phyloP scores from a whole-genome alignment of 106 monocot species.

The Phalaenopsis aphrodite region DNA sequence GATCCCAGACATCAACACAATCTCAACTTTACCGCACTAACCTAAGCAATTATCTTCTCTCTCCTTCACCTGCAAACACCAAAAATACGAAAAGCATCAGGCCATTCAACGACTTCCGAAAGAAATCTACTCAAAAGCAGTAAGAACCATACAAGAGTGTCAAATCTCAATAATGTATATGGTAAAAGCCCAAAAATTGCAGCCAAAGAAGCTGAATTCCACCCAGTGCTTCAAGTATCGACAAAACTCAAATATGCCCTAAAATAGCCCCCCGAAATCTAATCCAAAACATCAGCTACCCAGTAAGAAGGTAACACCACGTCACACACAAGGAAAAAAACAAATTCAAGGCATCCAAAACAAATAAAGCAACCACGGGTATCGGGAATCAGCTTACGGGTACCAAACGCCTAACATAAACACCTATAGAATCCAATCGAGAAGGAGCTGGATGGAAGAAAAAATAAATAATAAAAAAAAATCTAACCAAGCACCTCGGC shows the following conservation, averaged over 20 bases:
- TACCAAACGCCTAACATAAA: background rate
- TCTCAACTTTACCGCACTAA: background rate
- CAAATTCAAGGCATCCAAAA: background rate
- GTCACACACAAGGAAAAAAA: background rate
- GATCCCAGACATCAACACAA: constrained; percentile 6
- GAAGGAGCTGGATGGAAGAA: background rate
- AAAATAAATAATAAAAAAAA: background rate
- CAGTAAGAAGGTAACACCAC: background rate
- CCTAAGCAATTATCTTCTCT: background rate
- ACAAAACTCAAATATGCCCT: background rate
- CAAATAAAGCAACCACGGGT: background rate
- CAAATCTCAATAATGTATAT: no score
- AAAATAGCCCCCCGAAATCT: background rate
- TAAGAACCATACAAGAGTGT: background rate
- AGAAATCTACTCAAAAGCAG: background rate
- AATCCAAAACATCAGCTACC: background rate
- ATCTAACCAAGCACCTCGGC: background rate
- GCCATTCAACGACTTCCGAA: background rate
- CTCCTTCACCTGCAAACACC: background rate
- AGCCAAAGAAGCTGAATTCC: background rate
- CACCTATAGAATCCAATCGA: background rate
- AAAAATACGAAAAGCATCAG: background rate
- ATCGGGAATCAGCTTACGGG: background rate
- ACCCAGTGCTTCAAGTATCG: background rate
- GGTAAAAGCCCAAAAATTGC: background rate